Evolutionary conservation across 345 rosid genomes (phyloP), one percentile per base, ranked within the genome.

Genomic region (Citrus trifoliata): DNA sequence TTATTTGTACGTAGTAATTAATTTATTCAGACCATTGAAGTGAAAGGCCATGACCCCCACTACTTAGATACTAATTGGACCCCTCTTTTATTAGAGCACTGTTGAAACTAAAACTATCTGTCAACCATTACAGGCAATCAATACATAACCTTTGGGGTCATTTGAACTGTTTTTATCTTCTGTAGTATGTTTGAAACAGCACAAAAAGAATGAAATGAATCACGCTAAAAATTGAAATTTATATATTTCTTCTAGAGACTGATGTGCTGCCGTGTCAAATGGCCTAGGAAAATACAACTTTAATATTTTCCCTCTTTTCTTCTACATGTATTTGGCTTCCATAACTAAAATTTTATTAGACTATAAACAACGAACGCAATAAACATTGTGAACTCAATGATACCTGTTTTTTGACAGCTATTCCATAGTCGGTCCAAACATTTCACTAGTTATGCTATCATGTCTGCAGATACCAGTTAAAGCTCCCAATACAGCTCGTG

Each of bases 401-500:
- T 35, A 35, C 7, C 37, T 35, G 37, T 6, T 35, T 14, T 51
- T 16, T 1, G 21, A 51, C 21, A 0, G 56, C 0, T 51, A 16
- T 51, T 51, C 56, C 56, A 18, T 51, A 51, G 4, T 12, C 0
- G 21, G 4, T 16, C 22, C 22, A 53, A 53, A 18, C 8, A 18
- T 48, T 33, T 30, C 60, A 55, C 38, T 19, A 27, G 35, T 24
- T 67, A 33, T 55, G 25, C 16, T 37, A 24, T 67, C 53, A 18
- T 67, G 65, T 25, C 58, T 35, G n/a, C 66, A 76, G 79, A 67
- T 87, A 75, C 83, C 87, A 0, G 61, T 87, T 10, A 79, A 82
- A 62, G 83, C 86, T 70, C 84, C 83, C 10, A 84, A 85, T 74
- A 80, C 87, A 35, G 88, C 84, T 37, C 83, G 83, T 1, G 87